phyloP scores from a whole-genome alignment of 148 eudicot species.

The Rhododendron henanense region DNA sequence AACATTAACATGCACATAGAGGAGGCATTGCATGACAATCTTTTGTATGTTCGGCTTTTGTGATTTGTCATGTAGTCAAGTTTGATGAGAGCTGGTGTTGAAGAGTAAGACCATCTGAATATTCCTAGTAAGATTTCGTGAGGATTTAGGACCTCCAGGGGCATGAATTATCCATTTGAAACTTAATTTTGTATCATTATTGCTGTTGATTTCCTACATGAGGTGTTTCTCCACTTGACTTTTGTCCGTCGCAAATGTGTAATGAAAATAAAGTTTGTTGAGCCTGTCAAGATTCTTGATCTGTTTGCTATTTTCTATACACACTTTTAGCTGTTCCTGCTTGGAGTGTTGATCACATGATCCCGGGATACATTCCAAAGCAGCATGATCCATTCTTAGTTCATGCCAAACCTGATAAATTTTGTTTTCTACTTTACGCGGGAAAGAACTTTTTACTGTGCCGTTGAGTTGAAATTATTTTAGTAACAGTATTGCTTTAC shows the following conservation, averaged over 20 bases:
- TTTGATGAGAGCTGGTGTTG: not conserved
- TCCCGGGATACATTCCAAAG: not conserved
- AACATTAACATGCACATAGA: not conserved
- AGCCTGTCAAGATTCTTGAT: not conserved
- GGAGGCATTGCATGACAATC: not conserved
- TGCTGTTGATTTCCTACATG: not conserved
- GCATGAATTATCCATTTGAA: not conserved
- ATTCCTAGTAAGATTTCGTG: not conserved
- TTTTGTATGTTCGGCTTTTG: not conserved
- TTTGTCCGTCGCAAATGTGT: not conserved
- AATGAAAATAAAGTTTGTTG: not conserved
- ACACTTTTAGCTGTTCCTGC: not conserved
- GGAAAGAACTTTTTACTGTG: not conserved
- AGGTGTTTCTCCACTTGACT: not conserved
- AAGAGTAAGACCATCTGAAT: not conserved
- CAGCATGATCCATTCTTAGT: not conserved
- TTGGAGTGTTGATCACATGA: not conserved
- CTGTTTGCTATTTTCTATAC: not conserved
- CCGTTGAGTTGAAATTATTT: not conserved
- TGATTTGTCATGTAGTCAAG: not conserved
- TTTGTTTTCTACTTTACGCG: not conserved
- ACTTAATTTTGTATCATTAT: not conserved
- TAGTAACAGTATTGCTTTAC: not conserved
- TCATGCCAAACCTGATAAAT: not conserved
- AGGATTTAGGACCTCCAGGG: not conserved